Evolutionary conservation across 208 protist species (phyloP), one percentile per base, ranked within the genome.

Genomic region (Leishmania lainsoni): DNA sequence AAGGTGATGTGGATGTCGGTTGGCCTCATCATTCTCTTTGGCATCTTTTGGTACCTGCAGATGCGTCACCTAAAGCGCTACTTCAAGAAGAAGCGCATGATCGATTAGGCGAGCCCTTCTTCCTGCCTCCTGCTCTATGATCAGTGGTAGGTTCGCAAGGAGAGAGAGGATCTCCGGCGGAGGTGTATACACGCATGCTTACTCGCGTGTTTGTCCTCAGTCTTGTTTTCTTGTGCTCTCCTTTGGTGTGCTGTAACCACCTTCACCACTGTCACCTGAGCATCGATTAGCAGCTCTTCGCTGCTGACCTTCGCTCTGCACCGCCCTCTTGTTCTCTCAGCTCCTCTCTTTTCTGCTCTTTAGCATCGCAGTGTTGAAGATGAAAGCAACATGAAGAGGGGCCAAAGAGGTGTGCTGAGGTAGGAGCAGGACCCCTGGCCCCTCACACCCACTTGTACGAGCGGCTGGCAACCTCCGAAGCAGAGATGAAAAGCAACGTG

Each of bases 1-100:
- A 91, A 88, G 71, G 89, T 96, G 68, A 89, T 90, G 78, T 91
- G 85, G 85, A 82, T 94, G 78, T 89, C 90, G n/a, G 79, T 92
- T 22, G 56, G 83, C 3, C 83, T 95, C 17, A 92, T 97, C 71
- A 45, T 89, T 6, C 83, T 95, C 45, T 96, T 96, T 83, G 82
- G 88, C 65, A 54, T 87, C 39, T 97, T 98, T 76, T 94, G 90
- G 20, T 86, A 89, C 58, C 85, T 89, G 70, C 91, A 98, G 75
- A 75, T 95, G 82, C 78, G 85, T 14, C 91, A 98, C 84, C 83
- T 98, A 26, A 93, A 96, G 88, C 76, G 77, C 35, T 98, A 95
- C 84, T 97, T 98, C 85, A 84, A 88, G 56, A 96, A 95, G 87
- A 98, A 98, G 87, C 90, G 95, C 71, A 93, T 98, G 85, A 98